These are phyloP conservation scores for Cardamine occulta DNA, from an alignment of 345 rosid genomes.

Conservation along the genomic window DNA sequence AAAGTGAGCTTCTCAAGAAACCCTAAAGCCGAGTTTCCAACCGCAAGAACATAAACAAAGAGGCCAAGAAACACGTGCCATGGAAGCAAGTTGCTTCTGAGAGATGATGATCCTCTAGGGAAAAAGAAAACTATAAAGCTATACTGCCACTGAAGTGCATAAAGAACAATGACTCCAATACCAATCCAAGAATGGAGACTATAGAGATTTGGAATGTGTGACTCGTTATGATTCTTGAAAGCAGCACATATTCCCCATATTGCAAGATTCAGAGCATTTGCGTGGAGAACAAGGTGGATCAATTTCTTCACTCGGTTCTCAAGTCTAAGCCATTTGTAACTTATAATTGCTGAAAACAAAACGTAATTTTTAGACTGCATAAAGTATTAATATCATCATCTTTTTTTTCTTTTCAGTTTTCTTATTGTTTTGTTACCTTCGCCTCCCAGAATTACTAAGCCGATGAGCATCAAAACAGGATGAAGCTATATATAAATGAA, in stretches of 20 bases:
- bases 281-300: constrained; percentile 74
- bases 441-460: constrained; percentile 80
- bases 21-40: constrained; percentile 66
- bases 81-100: constrained; percentile 60
- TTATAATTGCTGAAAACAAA: constrained; percentile 62
- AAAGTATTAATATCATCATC: background rate
- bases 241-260: constrained; percentile 65
- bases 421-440: constrained; percentile 64
- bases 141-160: constrained; percentile 72
- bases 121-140: constrained; percentile 71
- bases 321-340: constrained; percentile 64
- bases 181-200: constrained; percentile 95
- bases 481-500: constrained; percentile 56
- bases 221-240: constrained; percentile 79
- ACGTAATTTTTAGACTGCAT: constrained; percentile 13
- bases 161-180: constrained; percentile 64
- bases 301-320: constrained; percentile 64
- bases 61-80: constrained; percentile 80
- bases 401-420: background rate
- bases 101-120: constrained; percentile 57
- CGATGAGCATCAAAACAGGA: constrained; percentile 81
- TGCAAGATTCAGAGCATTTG: constrained; percentile 64
- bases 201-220: constrained; percentile 70
- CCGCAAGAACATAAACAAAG: constrained; percentile 61
- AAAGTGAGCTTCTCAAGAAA: constrained; percentile 86